Conservation (phyloP, 2,329 filamentous ascomycete genomes). For the Talaromyces atroroseus region DNA sequence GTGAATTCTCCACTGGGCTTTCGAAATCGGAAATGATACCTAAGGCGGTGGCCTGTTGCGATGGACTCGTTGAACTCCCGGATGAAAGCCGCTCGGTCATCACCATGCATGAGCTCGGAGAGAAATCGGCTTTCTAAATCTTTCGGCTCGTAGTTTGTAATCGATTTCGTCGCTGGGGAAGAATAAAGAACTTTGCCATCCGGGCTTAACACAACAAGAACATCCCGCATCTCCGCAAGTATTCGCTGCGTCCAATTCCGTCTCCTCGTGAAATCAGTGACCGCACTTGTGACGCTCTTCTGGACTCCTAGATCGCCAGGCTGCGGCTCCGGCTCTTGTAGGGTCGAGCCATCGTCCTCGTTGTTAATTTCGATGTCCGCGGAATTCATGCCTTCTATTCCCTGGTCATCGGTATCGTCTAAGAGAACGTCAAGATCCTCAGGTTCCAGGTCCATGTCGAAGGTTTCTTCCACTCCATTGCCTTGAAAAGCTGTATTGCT, state of each 20-base stretch:
- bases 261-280: slow-evolving; percentile 62
- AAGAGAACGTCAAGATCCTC: slow-evolving; percentile 9
- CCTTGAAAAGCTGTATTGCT: neutral
- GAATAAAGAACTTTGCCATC: slow-evolving; percentile 79
- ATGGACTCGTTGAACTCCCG: slow-evolving; percentile 88
- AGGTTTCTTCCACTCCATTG: neutral
- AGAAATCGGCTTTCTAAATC: slow-evolving; percentile 72
- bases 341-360: neutral
- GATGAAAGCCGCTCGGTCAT: slow-evolving; percentile 76
- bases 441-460: slow-evolving; percentile 11
- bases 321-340: slow-evolving; percentile 5
- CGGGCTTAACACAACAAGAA: slow-evolving; percentile 79
- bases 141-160: slow-evolving; percentile 69
- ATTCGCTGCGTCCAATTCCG: slow-evolving; percentile 82
- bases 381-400: neutral
- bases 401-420: slow-evolving; percentile 9
- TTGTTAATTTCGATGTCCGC: slow-evolving; percentile 2
- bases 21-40: slow-evolving; percentile 79
- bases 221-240: slow-evolving; percentile 82
- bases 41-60: slow-evolving; percentile 69
- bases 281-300: slow-evolving; percentile 40
- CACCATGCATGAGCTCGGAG: slow-evolving; percentile 75
- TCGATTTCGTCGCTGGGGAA: slow-evolving; percentile 67
- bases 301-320: neutral
- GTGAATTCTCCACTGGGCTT: slow-evolving; percentile 67